These are phyloP conservation scores for Striga asiatica DNA, from an alignment of 257 asterid genomes.

Conservation along the genomic window DNA sequence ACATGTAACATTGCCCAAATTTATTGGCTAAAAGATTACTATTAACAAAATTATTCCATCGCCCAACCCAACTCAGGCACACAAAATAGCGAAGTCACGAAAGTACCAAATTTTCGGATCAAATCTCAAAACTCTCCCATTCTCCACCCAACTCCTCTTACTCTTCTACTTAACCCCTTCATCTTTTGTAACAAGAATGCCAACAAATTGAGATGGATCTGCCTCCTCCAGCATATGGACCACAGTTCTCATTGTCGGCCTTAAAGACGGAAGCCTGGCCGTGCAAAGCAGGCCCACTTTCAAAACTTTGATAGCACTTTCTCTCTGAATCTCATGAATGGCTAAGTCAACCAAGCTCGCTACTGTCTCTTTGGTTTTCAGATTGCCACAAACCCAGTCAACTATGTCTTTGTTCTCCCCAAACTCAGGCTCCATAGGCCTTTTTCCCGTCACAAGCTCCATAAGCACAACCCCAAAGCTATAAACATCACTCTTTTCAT, in stretches of 20 bases:
- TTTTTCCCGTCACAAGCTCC: slow-evolving; percentile 88
- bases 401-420: slow-evolving; percentile 72
- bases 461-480: slow-evolving; percentile 87
- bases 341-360: slow-evolving; percentile 50
- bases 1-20: too few relatives aligned
- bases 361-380: slow-evolving; percentile 53
- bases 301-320: slow-evolving; percentile 56
- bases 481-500: slow-evolving; percentile 78
- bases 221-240: slow-evolving; percentile 80
- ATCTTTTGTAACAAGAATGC: slow-evolving; percentile 40
- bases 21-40: too few relatives aligned
- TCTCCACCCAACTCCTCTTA: slow-evolving; percentile 21
- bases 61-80: not conserved
- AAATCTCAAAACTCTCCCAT: too few relatives aligned
- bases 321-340: slow-evolving; percentile 34
- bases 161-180: slow-evolving; percentile 14
- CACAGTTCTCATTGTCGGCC: slow-evolving; percentile 89
- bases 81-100: not conserved
- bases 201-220: slow-evolving; percentile 36
- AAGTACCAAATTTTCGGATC: not conserved
- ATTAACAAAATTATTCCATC: not conserved
- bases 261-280: slow-evolving; percentile 43
- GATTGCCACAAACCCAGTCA: slow-evolving; percentile 60
- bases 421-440: slow-evolving; percentile 72
- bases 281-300: slow-evolving; percentile 80